Base-by-base conservation (phyloP, 345 rosid species). In the Microthlaspi erraticum region DNA sequence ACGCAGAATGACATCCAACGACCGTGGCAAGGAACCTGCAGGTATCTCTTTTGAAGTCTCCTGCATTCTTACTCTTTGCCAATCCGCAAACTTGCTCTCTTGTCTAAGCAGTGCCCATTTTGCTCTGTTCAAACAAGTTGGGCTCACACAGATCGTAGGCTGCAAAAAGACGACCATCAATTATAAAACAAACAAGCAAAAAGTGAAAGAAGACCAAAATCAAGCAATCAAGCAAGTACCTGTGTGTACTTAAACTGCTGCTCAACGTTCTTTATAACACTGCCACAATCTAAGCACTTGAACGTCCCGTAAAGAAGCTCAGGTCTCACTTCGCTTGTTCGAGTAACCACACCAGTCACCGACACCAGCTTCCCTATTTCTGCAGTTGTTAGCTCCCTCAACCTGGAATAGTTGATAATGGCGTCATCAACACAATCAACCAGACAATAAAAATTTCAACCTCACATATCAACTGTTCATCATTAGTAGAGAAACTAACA, bases 11-110 rank as follows among this genome's bases (percentile, higher is more conserved):
- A 91, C 89, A 83, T 94, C 97, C 81, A 94, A 70, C 18, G 97
- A 94, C 57, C 99, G 78, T 10, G 97, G 97, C 77, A 94, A 92
- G 52, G 97, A 94, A 6, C 99, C 96, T 0, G 96, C 95, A 64
- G 99, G 99, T 63, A 94, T 91, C 86, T 94, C 99, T 78, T 87
- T 84, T 7, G 99, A 91, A 60, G 96, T 89, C 85, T 94, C 99
- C 79, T 94, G 99, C 97, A 94, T 81, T 74, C 99, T 85, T 46
- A 88, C 97, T 80, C 99, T 89, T 79, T 94, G 99, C 97, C 99
- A 89, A 73, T 94, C 99, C 4, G 96, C 87, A 77, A 94, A 94
- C 76, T 88, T 94, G 68, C 99, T 91, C 78, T 94, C 99, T 70
- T 89, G 97, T 66, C 95, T 79, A 74, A 94, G 97, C 76, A 94